Evolutionary conservation across 805 yeast species (phyloP).

Genomic region (Metschnikowia hibisci): DNA sequence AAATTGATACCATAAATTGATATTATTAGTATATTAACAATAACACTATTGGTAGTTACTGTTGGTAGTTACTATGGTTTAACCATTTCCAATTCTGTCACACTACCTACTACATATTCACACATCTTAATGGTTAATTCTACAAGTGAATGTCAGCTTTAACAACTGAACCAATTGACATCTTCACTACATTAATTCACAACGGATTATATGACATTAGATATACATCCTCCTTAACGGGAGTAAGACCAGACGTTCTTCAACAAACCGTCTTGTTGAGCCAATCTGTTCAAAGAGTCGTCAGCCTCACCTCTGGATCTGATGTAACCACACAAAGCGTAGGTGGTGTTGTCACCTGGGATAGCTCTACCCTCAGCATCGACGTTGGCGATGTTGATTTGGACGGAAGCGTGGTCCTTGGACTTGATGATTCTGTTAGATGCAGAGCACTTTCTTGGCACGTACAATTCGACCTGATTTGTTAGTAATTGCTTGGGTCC

Average conservation of each 20-base stretch:
- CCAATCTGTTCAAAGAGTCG: slow-evolving; percentile 98
- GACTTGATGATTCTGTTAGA: slow-evolving; percentile 99
- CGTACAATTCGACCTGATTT: slow-evolving; percentile 95
- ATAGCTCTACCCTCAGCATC: slow-evolving; percentile 95
- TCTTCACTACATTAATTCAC: background rate
- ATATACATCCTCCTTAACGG: slow-evolving; percentile 54
- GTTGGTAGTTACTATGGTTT: no score
- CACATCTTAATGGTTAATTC: no score
- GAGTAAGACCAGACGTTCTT: slow-evolving; percentile 95
- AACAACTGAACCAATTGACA: no score
- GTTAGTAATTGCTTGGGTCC: slow-evolving; percentile 25
- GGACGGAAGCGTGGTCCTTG: slow-evolving; percentile 99
- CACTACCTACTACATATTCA: no score
- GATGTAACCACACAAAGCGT: slow-evolving; percentile 95
- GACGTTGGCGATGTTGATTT: slow-evolving; percentile 97
- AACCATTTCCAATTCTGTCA: no score
- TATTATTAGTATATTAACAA: no score
- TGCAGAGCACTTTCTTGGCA: slow-evolving; percentile 99
- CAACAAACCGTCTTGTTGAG: slow-evolving; percentile 97
- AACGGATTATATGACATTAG: slow-evolving; percentile 20
- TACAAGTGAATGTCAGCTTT: no score
- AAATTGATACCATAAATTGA: no score
- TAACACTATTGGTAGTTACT: no score
- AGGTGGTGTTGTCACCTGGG: slow-evolving; percentile 86
- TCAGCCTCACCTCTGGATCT: slow-evolving; percentile 99